These are phyloP conservation scores for Talaromyces albobiverticillius DNA, from an alignment of 2,329 filamentous ascomycete genomes.

Conservation along the genomic window DNA sequence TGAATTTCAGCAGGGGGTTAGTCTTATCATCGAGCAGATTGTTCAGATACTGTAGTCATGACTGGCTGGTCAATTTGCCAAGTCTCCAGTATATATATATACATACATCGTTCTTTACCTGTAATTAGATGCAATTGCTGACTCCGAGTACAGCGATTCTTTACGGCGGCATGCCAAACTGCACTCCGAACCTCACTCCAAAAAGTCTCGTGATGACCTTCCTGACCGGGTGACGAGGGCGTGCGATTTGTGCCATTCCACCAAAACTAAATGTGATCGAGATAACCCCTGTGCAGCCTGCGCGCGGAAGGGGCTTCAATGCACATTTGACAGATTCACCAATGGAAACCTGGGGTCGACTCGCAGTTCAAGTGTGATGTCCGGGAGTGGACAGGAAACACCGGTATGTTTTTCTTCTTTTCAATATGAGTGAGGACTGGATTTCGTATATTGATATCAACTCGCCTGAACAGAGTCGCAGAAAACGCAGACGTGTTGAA, in stretches of 20 bases:
- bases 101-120: too few relatives aligned
- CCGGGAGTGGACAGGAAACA: not conserved
- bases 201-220: not conserved
- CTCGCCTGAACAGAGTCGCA: not conserved
- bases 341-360: not conserved
- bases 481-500: constrained; percentile 9
- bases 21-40: not conserved
- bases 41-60: too few relatives aligned
- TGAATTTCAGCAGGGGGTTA: constrained; percentile 11
- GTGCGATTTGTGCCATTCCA: constrained; percentile 15
- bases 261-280: constrained; percentile 17
- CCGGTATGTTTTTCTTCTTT: not conserved
- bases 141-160: constrained; percentile 10
- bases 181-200: constrained; percentile 1
- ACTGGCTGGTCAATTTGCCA: too few relatives aligned
- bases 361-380: constrained; percentile 4
- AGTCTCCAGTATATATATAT: too few relatives aligned
- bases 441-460: not conserved
- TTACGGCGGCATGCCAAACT: constrained; percentile 13
- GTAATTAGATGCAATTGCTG: not conserved
- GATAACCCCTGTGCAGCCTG: constrained; percentile 13
- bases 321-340: constrained; percentile 13
- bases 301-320: constrained; percentile 9
- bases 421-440: too few relatives aligned
- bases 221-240: constrained; percentile 6